A percentile compares a stretch with the other conserved stretches of the same genome.
These are phyloP conservation scores for Pelagophyceae sp. DNA, from an alignment of 352 stramenopile genomes.

Conservation along the genomic window DNA sequence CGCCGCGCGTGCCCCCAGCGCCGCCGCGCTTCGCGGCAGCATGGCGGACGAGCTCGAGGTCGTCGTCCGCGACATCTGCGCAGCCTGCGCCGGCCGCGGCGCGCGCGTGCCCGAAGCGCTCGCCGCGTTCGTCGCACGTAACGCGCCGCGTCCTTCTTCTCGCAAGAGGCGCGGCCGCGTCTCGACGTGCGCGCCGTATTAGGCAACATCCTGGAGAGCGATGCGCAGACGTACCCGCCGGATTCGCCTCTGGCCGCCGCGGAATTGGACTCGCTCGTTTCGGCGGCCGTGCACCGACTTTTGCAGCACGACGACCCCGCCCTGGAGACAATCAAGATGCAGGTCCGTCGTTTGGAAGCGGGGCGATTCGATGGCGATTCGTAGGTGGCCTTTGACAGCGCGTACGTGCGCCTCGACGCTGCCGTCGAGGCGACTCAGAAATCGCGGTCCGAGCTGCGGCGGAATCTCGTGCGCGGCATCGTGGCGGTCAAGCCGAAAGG, in stretches of 20 bases:
- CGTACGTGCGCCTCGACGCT: slow-evolving; percentile 61
- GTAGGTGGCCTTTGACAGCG: slow-evolving; percentile 81
- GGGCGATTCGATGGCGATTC: no score
- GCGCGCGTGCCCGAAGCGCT: slow-evolving; percentile 71
- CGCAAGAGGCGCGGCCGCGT: no score
- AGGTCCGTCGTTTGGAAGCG: no score
- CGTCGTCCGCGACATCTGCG: slow-evolving; percentile 37
- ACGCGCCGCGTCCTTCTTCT: not conserved
- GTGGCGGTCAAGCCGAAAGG: slow-evolving; percentile 58
- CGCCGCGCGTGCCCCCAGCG: no score
- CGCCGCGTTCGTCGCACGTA: slow-evolving; percentile 61
- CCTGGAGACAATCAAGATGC: slow-evolving; percentile 79
- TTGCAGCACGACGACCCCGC: slow-evolving; percentile 61
- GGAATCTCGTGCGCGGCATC: slow-evolving; percentile 62
- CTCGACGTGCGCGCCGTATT: no score
- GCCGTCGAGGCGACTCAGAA: slow-evolving; percentile 45
- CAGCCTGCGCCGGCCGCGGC: slow-evolving; percentile 37
- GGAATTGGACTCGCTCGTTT: slow-evolving; percentile 60
- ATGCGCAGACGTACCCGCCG: slow-evolving; percentile 46
- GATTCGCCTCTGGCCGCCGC: slow-evolving; percentile 59
- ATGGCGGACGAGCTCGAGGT: slow-evolving; percentile 45
- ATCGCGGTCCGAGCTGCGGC: slow-evolving; percentile 50
- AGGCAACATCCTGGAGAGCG: slow-evolving; percentile 34
- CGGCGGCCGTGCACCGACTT: slow-evolving; percentile 59
- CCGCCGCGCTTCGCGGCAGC: no score